Evolutionary conservation across 441 rosid species (phyloP), one percentile per base, ranked within the genome.

Genomic region (Pelargonium myrrhifolium): DNA sequence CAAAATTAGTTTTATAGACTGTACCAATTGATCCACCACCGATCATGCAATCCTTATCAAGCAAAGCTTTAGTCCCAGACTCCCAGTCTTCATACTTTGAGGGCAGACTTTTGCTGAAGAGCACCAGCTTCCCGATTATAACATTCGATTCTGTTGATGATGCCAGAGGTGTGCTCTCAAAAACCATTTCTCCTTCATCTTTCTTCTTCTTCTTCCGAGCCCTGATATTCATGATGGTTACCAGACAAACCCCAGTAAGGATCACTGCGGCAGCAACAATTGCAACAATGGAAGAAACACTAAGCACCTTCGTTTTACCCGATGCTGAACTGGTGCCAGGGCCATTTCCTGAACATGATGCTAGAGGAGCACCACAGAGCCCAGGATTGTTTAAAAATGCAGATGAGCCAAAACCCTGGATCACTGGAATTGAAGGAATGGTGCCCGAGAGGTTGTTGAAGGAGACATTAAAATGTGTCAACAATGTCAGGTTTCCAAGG

Each of bases 31-130:
- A 87, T 15, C 98, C 96, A 21, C 86, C 78, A 5, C 98, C 98
- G 1, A 93, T 86, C 65, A 90, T 76, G 47, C 83, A 78, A 40
- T 93, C 97, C 84, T 93, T 93, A 82, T 90, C 89, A 8, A 93
- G 89, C 82, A 93, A 79, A 62, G 97, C 90, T 79, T 87, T 90
- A 51, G 96, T 87, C 15, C 97, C 98, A 0, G 89, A 82, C 74
- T 87, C 94, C 98, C 98, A 90, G 64, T 93, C 98, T 87, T 93
- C 96, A 65, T 93, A 90, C 75, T 79, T 90, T 4, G 98, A 83
- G 0, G 98, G 98, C 65, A 93, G 72, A 64, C 77, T 90, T 85
- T 90, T 90, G 88, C 97, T 93, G 78, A 90, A 90, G 58, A 93
- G 85, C 65, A 93, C 97, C 73, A 93, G 80, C 81, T 93, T 93